Base-by-base conservation (phyloP, 2,329 filamentous ascomycete genomes). In the Fusarium chuoi region DNA sequence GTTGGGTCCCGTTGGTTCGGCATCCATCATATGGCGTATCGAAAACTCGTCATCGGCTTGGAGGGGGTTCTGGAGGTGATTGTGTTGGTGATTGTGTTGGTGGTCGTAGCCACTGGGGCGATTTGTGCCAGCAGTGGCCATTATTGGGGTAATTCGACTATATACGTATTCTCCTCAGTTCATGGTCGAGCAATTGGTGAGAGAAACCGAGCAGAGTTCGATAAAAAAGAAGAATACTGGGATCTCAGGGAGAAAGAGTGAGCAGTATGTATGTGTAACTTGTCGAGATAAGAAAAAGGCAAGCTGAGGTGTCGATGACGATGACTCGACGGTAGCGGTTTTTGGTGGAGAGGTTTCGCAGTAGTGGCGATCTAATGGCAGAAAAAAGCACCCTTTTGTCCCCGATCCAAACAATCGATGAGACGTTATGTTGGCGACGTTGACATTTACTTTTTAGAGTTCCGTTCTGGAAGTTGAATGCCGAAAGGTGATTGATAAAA, bases 21-120 rank as follows among this genome's bases (percentile, higher is more conserved):
- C 49, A 49, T 78, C 75, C 55, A 76, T 67, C 64, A 81, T 77
- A 49, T 77, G 76, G 46, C 80, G 73, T 71, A 82, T 77, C 30
- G 75, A 74, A 38, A 78, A 77, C 28, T 79, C 77, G 70, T 81
- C 78, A 55, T 75, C 75, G 41, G 77, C 75, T 52, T 78, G 73
- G 35, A 75, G 75, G 28, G 72, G 65, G 46, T 71, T 70, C 17
- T 73, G 68, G 52, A 76, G 70, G 51, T 73, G 46, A 28, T 26
- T 56, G 36, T 67, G 64, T 30, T 77, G 70, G 51, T 73, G 46
- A 28, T 26, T 56, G 36, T 67, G 64, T 30, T 75, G 48, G 60
- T 74, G 24, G 56, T 74, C 65, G 52, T 67, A 74, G 63, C 77
- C 75, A 72, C 73, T 62, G 51, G 76, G 70, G 61, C 65, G 69